Conservation (phyloP, 2,329 filamentous ascomycete species). For the Sodiomyces alkalinus region DNA sequence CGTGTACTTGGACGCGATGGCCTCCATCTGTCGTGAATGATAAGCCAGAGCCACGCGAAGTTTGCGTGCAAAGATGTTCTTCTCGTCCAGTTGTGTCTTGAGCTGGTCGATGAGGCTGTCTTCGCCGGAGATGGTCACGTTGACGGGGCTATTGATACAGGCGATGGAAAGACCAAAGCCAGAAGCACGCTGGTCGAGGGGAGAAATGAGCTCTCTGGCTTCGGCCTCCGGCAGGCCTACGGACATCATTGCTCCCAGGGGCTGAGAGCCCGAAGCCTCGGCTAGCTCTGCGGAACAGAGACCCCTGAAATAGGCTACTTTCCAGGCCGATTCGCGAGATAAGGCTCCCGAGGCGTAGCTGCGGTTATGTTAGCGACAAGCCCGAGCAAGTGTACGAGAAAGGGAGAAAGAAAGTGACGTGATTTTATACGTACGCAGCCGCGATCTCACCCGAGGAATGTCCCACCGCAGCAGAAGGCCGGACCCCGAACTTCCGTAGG, state of each 20-base stretch:
- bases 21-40: constrained; percentile 6
- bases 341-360: no score
- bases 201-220: no score
- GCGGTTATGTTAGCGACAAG: no score
- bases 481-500: constrained; percentile 14
- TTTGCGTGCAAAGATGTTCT: constrained; percentile 2
- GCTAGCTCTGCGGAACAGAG: no score
- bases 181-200: not conserved
- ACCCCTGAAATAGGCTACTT: no score
- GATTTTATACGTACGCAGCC: constrained; percentile 22
- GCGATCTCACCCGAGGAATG: constrained; percentile 24
- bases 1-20: constrained; percentile 5
- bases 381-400: no score
- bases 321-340: no score
- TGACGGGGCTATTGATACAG: constrained; percentile 20
- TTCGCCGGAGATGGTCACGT: constrained; percentile 35
- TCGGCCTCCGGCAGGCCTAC: no score
- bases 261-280: no score
- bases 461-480: constrained; percentile 15
- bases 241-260: no score
- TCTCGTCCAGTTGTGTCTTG: constrained; percentile 16
- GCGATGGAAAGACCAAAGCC: not conserved
- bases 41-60: constrained; percentile 5
- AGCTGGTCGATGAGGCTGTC: constrained; percentile 26
- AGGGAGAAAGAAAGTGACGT: no score